Conservation (phyloP, 106 monocot species). For the Acorus gramineus region DNA sequence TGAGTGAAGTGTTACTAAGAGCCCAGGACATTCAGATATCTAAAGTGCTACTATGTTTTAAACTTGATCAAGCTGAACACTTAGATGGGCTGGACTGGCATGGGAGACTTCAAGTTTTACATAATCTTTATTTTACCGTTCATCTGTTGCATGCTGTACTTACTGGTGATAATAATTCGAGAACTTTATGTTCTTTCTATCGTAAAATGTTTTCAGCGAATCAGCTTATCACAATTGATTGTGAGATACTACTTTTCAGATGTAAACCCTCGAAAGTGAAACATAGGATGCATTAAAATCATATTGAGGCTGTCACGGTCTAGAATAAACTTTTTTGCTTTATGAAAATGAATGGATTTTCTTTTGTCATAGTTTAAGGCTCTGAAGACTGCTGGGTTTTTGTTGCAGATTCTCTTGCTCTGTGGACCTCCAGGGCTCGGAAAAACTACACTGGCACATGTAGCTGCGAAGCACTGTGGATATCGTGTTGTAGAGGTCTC, state of each 20-base stretch:
- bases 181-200: too few species aligned
- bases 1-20: too few species aligned
- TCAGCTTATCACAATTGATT: too few species aligned
- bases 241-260: too few species aligned
- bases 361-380: not conserved
- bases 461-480: slow-evolving; percentile 92
- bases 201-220: too few species aligned
- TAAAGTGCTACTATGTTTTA: too few species aligned
- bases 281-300: too few species aligned
- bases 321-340: not conserved
- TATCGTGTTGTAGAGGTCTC: slow-evolving; percentile 90
- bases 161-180: too few species aligned
- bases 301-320: not conserved
- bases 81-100: too few species aligned
- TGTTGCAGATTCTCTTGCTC: slow-evolving; percentile 72
- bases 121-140: not conserved
- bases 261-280: too few species aligned
- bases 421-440: slow-evolving; percentile 99
- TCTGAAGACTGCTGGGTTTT: not conserved
- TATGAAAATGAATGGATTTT: not conserved
- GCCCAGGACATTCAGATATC: too few species aligned
- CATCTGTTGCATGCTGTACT: not conserved
- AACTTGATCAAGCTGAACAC: too few species aligned
- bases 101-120: not conserved
- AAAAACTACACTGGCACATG: slow-evolving; percentile 96